Base-by-base conservation (phyloP, 805 yeast genomes). In the Candida boidinii region DNA sequence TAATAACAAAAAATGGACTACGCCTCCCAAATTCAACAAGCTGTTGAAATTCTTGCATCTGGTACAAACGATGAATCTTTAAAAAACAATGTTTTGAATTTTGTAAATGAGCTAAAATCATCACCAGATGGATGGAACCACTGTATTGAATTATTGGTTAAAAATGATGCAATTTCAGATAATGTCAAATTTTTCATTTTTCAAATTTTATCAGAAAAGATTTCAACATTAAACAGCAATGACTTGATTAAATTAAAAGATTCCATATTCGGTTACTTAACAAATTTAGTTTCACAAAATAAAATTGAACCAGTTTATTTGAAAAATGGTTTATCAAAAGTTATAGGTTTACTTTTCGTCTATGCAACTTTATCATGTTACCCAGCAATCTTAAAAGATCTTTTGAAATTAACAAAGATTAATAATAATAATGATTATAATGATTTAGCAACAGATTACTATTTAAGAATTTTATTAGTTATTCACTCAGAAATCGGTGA, bases 401-500 rank as follows among this genome's bases (percentile, higher is more conserved):
- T 76, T 25, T 51, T 67, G 26, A 43, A 54, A 10, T 44, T 73
- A 25, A 46, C 60, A n/a, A 49, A 45, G 29, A n/a, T 33, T 6
- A 32, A 48, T 24, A 34, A 48, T 10, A 37, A 32, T 21, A 41
- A 48, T 12, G 48, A 51, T 36, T 58, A 63, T 46, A 53, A 64
- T 47, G 51, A 53, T 38, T 41, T 73, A 33, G 73, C 70, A 43
- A 52, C 68, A 9, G 96, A 88, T 49, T 73, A 83, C 54, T 87
- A 81, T 54, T 56, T 80, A 24, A 71, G 96, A 49, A 70, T 86
- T 7, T 61, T 87, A 38, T 56, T 76, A 27, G 73, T 81, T 20
- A 75, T 92, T 39, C 96, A 92, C 54, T 78, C 79, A 19, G 96
- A 88, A 57, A 86, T 92, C 44, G 98, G 95, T 22, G 98, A 92